Evolutionary conservation across 177 flowering plant species (phyloP).

Genomic region (Vitis hybrid): DNA sequence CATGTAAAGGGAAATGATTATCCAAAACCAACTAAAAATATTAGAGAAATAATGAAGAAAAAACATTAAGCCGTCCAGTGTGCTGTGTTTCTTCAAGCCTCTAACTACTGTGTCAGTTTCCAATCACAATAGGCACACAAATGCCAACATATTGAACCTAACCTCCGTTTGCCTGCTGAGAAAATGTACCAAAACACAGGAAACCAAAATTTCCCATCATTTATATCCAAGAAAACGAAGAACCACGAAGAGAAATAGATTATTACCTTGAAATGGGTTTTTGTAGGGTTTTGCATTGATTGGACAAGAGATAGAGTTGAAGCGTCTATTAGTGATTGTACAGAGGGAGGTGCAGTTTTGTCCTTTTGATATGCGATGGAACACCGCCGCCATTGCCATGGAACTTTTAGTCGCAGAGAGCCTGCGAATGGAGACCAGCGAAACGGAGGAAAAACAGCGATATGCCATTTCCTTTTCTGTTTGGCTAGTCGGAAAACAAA

Average conservation of each 20-base stretch:
- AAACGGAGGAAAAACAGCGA: not conserved
- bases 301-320: constrained; percentile 17
- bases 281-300: constrained; percentile 16
- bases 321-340: constrained; percentile 18
- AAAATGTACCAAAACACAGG: not conserved
- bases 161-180: not conserved
- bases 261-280: constrained; percentile 22
- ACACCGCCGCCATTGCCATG: constrained; percentile 26
- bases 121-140: too few relatives aligned
- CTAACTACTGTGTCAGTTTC: too few relatives aligned
- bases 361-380: constrained; percentile 23
- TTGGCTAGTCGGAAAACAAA: not conserved
- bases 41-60: too few relatives aligned
- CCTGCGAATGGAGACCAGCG: constrained; percentile 8
- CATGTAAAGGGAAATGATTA: too few relatives aligned
- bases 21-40: too few relatives aligned
- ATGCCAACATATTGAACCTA: too few relatives aligned
- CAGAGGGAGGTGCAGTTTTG: constrained; percentile 5
- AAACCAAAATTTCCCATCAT: not conserved
- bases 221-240: not conserved
- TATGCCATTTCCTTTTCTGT: not conserved
- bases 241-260: not conserved
- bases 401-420: constrained; percentile 4
- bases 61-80: too few relatives aligned
- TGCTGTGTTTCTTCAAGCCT: too few relatives aligned